A percentile compares a stretch with the other conserved stretches of the same genome.
Evolutionary conservation across 2,329 filamentous ascomycete species (phyloP).

Genomic region (Stachybotrys chlorohalonatus): DNA sequence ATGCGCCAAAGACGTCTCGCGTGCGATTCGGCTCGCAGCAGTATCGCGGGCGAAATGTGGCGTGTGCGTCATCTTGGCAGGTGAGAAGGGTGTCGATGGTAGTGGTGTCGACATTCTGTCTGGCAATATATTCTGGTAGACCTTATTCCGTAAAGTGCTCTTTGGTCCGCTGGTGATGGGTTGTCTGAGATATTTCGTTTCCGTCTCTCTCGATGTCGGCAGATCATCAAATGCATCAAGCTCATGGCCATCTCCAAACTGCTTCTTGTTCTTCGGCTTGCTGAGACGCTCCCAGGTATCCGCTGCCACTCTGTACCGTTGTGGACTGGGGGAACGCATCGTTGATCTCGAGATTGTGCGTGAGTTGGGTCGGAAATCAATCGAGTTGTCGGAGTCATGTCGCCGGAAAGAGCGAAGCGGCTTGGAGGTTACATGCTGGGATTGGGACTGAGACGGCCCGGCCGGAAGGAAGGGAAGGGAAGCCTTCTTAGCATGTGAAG

Average conservation of each 20-base stretch:
- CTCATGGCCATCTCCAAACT: slow-evolving; percentile 87
- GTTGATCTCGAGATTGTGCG: slow-evolving; percentile 49
- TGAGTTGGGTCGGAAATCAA: slow-evolving; percentile 48
- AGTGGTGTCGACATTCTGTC: slow-evolving; percentile 45
- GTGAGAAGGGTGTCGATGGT: slow-evolving; percentile 45
- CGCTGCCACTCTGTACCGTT: slow-evolving; percentile 34
- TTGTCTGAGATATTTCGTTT: slow-evolving; percentile 75
- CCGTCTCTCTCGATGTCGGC: slow-evolving; percentile 73
- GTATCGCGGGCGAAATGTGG: slow-evolving; percentile 59
- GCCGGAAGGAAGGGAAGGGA: slow-evolving; percentile 72
- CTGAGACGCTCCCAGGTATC: slow-evolving; percentile 59
- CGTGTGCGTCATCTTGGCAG: slow-evolving; percentile 44
- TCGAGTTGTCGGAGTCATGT: slow-evolving; percentile 67
- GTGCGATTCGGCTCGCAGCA: slow-evolving; percentile 54
- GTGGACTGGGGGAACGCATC: slow-evolving; percentile 53
- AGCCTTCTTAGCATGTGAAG: slow-evolving; percentile 46
- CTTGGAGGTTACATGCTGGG: slow-evolving; percentile 70
- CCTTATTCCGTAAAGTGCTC: slow-evolving; percentile 46
- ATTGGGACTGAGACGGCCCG: slow-evolving; percentile 62
- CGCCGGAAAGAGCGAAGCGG: slow-evolving; percentile 63
- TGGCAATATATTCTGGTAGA: slow-evolving; percentile 45
- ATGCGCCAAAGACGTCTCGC: slow-evolving; percentile 53
- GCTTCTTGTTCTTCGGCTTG: slow-evolving; percentile 47
- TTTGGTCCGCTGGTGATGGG: slow-evolving; percentile 64
- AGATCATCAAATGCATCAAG: slow-evolving; percentile 91